Percentiles rank a stretch among this genome's conserved stretches.
These are phyloP conservation scores for Aphanocladium album DNA, from an alignment of 2,329 filamentous ascomycete species.

Conservation along the genomic window DNA sequence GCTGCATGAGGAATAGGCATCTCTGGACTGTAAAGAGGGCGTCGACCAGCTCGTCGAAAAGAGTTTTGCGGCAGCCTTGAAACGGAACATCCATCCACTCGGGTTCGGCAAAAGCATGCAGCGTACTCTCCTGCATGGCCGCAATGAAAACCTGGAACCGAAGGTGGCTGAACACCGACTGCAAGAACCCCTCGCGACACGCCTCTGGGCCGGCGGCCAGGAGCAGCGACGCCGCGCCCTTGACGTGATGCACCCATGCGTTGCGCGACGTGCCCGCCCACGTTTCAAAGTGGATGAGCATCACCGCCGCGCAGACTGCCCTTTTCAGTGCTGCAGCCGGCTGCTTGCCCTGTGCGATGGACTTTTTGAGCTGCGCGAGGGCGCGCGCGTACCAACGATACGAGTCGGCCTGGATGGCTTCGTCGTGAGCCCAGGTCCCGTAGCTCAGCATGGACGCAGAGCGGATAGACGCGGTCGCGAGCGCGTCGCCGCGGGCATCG, in stretches of 20 bases:
- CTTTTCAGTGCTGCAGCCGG: background rate
- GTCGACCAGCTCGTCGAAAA: constrained; percentile 6
- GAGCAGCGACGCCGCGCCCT: constrained; percentile 4
- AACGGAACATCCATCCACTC: background rate
- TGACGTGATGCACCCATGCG: constrained; percentile 7
- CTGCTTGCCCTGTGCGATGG: background rate
- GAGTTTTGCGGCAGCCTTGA: background rate
- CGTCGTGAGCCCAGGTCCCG: constrained; percentile 4
- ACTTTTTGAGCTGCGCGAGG: background rate
- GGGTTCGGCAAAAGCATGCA: background rate
- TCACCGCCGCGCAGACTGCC: constrained; percentile 5
- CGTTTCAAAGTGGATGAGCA: constrained; percentile 11
- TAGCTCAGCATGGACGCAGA: constrained; percentile 9
- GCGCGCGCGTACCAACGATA: constrained; percentile 3
- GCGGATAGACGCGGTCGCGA: constrained; percentile 5
- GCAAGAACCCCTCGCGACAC: background rate
- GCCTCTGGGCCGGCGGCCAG: background rate
- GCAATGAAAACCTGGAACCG: constrained; percentile 4
- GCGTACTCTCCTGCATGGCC: constrained; percentile 1
- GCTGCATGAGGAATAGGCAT: background rate
- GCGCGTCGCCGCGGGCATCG: background rate
- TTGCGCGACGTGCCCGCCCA: background rate
- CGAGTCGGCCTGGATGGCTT: background rate
- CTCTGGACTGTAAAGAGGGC: background rate
- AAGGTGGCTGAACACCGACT: background rate